Base-by-base conservation (phyloP, 768 basidiomycete species). In the Fomitopsis serialis region DNA sequence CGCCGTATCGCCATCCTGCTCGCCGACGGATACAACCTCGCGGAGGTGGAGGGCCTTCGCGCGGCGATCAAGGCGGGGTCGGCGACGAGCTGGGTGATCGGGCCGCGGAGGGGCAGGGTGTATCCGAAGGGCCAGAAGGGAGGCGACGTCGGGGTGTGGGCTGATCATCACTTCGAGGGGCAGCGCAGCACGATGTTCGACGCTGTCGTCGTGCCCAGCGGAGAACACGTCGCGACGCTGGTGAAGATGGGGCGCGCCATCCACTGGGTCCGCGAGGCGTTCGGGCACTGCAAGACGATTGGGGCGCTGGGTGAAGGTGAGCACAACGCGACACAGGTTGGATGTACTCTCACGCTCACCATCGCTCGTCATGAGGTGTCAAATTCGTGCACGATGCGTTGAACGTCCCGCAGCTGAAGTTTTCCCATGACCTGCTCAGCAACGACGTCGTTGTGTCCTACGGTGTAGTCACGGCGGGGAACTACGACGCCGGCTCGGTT, bases 101-200 rank as follows among this genome's bases (percentile, higher is more conserved):
- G 85, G 0, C 81, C 81, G 2, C 67, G 79, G 25, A 80, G 89
- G 15, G 80, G 82, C 6, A 76, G 79, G 58, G 69, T 79, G 11
- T 69, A 71, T 42, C 61, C 71, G 46, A 65, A 68, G 0, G 71
- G 55, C 40, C 62, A 55, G 63, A 64, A 46, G 10, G 64, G 61
- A 9, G 63, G 62, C 2, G 58, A 56, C 12, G 55, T 60, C 55
- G 61, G 74, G 9, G 61, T 81, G 49, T 62, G 74, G 65, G 76
- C 82, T 37, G 80, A 93, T 71, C 82, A 92, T 70, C 77, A 84
- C 54, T 87, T 80, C 54, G 88, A 91, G 63, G 81, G 84, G 0
- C 87, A 85, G 61, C 78, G 92, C 42, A 91, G 89, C 32, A 94
- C 90, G 0, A 62, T 87, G 66, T 96, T 89, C 61, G 93, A 95